phyloP scores from a whole-genome alignment of 768 basidiomycete species.

The Rubroboletus pulcherrimus region DNA sequence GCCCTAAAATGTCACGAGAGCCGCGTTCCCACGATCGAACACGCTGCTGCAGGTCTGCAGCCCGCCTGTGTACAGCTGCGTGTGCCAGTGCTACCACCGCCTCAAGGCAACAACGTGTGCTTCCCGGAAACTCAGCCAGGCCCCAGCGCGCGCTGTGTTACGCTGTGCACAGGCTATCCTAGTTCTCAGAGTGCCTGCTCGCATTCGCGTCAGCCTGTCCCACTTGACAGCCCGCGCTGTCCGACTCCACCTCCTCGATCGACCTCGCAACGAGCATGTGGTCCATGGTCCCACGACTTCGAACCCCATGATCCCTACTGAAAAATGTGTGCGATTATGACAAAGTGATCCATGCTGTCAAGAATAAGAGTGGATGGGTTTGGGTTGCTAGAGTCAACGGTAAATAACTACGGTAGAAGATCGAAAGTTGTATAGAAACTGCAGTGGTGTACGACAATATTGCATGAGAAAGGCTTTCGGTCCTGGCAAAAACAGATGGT shows the following conservation, averaged over 20 bases:
- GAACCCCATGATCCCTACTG: neutral
- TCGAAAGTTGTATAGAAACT: slow-evolving; percentile 23
- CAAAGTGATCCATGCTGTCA: slow-evolving; percentile 15
- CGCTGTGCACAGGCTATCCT: slow-evolving; percentile 6
- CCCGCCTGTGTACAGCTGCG: neutral
- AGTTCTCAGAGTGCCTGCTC: neutral
- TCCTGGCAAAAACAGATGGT: neutral
- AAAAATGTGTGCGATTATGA: slow-evolving; percentile 21
- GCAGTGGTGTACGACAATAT: neutral
- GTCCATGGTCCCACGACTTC: neutral
- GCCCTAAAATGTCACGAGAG: slow-evolving; percentile 26
- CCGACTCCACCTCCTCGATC: neutral
- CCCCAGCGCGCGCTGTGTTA: slow-evolving; percentile 4
- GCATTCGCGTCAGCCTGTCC: slow-evolving; percentile 1
- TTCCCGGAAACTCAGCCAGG: neutral
- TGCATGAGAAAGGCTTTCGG: neutral
- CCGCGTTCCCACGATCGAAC: slow-evolving; percentile 21
- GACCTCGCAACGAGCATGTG: neutral
- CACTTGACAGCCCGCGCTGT: slow-evolving; percentile 4
- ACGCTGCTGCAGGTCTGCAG: neutral
- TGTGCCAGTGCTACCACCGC: slow-evolving; percentile 5
- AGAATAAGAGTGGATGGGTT: slow-evolving; percentile 3
- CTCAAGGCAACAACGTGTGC: slow-evolving; percentile 19
- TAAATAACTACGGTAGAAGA: slow-evolving; percentile 28
- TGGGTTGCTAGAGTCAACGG: slow-evolving; percentile 15